phyloP scores from a whole-genome alignment of 2,329 filamentous ascomycete genomes.

The Microcyclosporella mali region DNA sequence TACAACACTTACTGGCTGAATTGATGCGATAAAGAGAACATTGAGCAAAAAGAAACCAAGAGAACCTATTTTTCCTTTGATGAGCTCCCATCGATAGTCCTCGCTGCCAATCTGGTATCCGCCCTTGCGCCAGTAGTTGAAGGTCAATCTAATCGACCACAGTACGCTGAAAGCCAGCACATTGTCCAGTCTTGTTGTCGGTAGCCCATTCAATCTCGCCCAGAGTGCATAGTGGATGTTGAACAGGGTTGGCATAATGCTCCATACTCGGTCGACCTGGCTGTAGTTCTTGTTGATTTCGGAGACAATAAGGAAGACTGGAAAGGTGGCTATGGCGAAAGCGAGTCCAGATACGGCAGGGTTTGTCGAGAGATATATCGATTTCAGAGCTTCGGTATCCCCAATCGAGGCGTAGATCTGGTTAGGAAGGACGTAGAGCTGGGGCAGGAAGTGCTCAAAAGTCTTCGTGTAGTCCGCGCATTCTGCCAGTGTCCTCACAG shows the following conservation, averaged over 20 bases:
- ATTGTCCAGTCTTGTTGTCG: conserved; percentile 65
- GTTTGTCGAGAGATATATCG: conserved; percentile 78
- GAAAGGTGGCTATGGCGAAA: conserved; percentile 63
- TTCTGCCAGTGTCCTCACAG: conserved; percentile 63
- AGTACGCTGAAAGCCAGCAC: conserved; percentile 62
- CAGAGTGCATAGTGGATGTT: conserved; percentile 79
- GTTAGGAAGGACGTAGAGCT: conserved; percentile 44
- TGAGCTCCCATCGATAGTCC: conserved; percentile 86
- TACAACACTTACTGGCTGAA: conserved; percentile 56
- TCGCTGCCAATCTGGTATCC: conserved; percentile 85
- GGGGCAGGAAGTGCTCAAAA: conserved; percentile 70
- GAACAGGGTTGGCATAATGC: conserved; percentile 79
- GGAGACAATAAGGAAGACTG: conserved; percentile 66
- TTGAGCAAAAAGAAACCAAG: conserved; percentile 78
- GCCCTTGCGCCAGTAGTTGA: conserved; percentile 94
- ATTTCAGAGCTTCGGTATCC: conserved; percentile 56
- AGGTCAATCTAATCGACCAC: conserved; percentile 72
- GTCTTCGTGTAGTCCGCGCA: conserved; percentile 70
- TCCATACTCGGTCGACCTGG: conserved; percentile 93
- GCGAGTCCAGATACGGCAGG: conserved; percentile 71
- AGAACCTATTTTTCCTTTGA: conserved; percentile 59
- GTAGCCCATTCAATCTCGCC: conserved; percentile 67
- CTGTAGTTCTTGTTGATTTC: conserved; percentile 92
- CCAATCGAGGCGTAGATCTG: conserved; percentile 50
- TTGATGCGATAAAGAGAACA: conserved; percentile 77